Percentiles rank a stretch among this genome's conserved stretches.
phyloP scores from a whole-genome alignment of 495 filamentous ascomycete genomes.

The Talaromyces nanjingensis region DNA sequence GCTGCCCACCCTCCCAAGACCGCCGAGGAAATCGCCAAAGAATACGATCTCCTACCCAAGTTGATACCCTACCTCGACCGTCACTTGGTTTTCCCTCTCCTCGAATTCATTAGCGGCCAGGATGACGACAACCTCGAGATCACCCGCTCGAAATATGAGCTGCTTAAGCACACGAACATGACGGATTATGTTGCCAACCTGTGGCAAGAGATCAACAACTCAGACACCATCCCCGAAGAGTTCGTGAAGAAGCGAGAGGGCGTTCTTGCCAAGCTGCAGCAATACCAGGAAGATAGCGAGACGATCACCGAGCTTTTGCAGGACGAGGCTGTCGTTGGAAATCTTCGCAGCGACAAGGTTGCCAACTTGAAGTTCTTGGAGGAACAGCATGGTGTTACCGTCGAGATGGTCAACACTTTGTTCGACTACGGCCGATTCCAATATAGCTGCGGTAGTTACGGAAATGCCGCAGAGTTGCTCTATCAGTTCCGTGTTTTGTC shows the following conservation, averaged over 20 bases:
- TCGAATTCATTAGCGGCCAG: conserved; percentile 65
- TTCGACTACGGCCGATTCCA: conserved; percentile 93
- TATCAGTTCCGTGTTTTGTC: conserved; percentile 96
- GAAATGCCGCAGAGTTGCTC: conserved; percentile 75
- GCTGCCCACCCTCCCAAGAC: conserved; percentile 36
- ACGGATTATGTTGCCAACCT: conserved; percentile 89
- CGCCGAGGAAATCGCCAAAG: conserved; percentile 49
- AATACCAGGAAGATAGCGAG: conserved; percentile 74
- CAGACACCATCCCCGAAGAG: conserved; percentile 71
- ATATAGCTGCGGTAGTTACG: conserved; percentile 93
- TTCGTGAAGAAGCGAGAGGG: conserved; percentile 82
- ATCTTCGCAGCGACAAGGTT: conserved; percentile 89
- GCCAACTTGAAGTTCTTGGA: conserved; percentile 95
- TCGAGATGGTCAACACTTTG: conserved; percentile 89
- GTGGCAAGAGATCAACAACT: conserved; percentile 76
- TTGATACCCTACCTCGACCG: conserved; percentile 90
- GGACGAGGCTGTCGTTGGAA: conserved; percentile 78
- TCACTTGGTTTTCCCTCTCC: conserved; percentile 88
- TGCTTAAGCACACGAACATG: conserved; percentile 96
- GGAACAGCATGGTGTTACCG: conserved; percentile 86
- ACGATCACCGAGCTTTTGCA: conserved; percentile 79
- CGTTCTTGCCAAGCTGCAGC: conserved; percentile 71
- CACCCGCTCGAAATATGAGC: conserved; percentile 76
- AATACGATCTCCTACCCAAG: conserved; percentile 82
- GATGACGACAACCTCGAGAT: conserved; percentile 62